Percentiles rank a stretch among this genome's conserved stretches.
Evolutionary conservation across 139 green algal genomes (phyloP).

Genomic region (Chlamydomonas sp.): DNA sequence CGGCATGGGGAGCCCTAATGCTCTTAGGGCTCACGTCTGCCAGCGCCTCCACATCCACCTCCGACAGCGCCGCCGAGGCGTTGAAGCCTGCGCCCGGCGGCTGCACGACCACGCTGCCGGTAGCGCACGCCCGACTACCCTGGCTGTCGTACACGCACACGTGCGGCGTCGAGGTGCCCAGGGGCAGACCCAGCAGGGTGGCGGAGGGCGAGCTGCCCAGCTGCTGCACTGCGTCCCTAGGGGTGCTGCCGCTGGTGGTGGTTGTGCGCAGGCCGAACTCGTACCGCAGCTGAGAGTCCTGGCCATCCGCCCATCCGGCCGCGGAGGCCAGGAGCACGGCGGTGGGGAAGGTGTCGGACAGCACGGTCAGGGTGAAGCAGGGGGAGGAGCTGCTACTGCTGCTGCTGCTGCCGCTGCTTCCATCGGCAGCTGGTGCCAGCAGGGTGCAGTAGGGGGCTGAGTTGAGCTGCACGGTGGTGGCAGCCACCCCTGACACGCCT

Average conservation of each 20-base stretch:
- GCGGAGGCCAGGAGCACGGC: neutral
- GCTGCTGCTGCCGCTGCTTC: no score
- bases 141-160: slow-evolving; percentile 11
- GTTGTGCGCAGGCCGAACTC: slow-evolving; percentile 12
- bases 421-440: neutral
- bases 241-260: no score
- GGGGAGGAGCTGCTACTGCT: no score
- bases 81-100: neutral
- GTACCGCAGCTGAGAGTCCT: slow-evolving; percentile 2
- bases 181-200: slow-evolving; percentile 4
- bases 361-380: neutral
- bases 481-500: neutral
- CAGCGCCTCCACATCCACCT: neutral
- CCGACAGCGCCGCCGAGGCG: neutral
- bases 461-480: slow-evolving; percentile 18
- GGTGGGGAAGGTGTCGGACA: slow-evolving; percentile 1
- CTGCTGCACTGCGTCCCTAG: slow-evolving; percentile 5
- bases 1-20: no score
- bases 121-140: neutral
- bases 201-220: neutral
- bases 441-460: slow-evolving; percentile 6
- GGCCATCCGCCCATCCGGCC: neutral
- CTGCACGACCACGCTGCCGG: neutral
- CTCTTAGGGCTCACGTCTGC: neutral
- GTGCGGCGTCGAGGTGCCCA: neutral